These are phyloP conservation scores for Tuber microsphaerosporum DNA, from an alignment of 495 filamentous ascomycete genomes.

Conservation along the genomic window DNA sequence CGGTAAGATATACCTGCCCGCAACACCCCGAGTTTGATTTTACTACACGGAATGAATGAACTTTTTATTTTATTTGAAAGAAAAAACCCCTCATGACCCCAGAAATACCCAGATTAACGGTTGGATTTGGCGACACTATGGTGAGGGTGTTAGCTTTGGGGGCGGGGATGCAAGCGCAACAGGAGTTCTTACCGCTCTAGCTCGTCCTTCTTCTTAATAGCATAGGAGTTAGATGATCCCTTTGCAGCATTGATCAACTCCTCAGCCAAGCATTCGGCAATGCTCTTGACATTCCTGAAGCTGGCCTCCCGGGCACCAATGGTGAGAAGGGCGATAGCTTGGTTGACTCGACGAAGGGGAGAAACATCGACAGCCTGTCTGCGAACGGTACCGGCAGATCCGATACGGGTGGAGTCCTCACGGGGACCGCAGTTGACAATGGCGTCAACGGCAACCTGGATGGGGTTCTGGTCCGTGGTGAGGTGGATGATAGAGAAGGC, in stretches of 20 bases:
- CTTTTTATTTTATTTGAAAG: background rate
- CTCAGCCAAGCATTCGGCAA: conserved; percentile 96
- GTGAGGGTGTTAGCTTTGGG: conserved; percentile 12
- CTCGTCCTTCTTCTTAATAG: conserved; percentile 99
- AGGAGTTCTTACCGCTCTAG: conserved; percentile 58
- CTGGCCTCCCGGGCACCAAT: conserved; percentile 94
- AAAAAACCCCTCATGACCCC: background rate
- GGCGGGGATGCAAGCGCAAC: background rate
- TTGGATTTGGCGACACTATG: conserved; percentile 96
- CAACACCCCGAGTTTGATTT: background rate
- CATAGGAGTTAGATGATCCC: conserved; percentile 98
- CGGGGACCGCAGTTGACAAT: conserved; percentile 99
- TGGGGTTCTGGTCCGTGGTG: conserved; percentile 99
- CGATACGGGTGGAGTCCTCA: conserved; percentile 99
- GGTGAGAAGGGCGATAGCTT: conserved; percentile 94
- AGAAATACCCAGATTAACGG: conserved; percentile 57
- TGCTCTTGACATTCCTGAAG: conserved; percentile 99
- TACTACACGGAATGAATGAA: background rate
- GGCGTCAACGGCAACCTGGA: conserved; percentile 98
- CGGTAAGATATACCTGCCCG: background rate
- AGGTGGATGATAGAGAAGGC: conserved; percentile 99
- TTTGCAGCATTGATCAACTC: conserved; percentile 99
- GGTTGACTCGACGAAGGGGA: conserved; percentile 97
- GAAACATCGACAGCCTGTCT: conserved; percentile 99
- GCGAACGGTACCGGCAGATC: conserved; percentile 97